phyloP scores from a whole-genome alignment of 1,284 basidiomycete species.

The Pseudozyma sp. region DNA sequence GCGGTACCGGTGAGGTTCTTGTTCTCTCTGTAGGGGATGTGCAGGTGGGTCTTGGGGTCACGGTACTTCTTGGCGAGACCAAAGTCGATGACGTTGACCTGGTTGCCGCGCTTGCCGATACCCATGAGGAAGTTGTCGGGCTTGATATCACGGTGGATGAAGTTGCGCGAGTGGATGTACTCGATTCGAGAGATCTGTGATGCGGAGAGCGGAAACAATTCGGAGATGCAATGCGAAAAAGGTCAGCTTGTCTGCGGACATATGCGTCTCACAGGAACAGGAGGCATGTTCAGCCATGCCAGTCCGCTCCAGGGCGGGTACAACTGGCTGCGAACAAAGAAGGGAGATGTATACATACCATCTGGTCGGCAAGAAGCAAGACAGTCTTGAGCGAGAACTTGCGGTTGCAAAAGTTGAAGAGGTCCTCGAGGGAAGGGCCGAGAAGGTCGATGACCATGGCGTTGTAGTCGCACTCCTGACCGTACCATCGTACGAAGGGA shows the following conservation, averaged over 20 bases:
- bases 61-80: conserved; percentile 99
- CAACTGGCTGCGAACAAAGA: background rate
- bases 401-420: conserved; percentile 99
- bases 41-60: conserved; percentile 98
- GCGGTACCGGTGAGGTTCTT: conserved; percentile 99
- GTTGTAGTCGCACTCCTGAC: conserved; percentile 99
- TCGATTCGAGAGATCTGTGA: conserved; percentile 94
- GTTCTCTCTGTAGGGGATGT: conserved; percentile 99
- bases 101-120: conserved; percentile 98
- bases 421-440: conserved; percentile 95
- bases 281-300: too few relatives aligned
- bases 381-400: conserved; percentile 98
- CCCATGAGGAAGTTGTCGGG: conserved; percentile 99
- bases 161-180: conserved; percentile 99
- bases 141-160: conserved; percentile 99
- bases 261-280: too few relatives aligned
- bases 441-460: conserved; percentile 99
- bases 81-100: conserved; percentile 99
- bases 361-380: conserved; percentile 93
- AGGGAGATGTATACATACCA: conserved; percentile 74
- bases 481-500: conserved; percentile 98
- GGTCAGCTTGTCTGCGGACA: conserved; percentile 1
- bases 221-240: background rate
- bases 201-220: background rate
- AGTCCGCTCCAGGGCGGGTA: background rate